Percentiles rank a stretch among this genome's conserved stretches.
phyloP scores from a whole-genome alignment of 768 basidiomycete genomes.

The Omphalotus guepiniiformis region DNA sequence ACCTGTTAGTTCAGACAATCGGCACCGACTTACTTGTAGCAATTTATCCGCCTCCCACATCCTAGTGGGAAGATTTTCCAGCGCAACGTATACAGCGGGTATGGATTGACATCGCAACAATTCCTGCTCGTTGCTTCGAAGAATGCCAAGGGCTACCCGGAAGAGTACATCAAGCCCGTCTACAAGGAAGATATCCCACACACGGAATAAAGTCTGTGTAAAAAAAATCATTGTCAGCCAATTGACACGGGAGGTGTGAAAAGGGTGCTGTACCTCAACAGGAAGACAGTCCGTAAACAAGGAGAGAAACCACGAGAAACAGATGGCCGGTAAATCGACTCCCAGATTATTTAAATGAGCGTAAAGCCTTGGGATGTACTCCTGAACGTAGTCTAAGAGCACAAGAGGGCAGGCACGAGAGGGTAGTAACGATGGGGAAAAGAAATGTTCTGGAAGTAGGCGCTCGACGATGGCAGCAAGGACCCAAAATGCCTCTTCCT shows the following conservation, averaged over 20 bases:
- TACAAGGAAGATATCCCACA: conserved; percentile 95
- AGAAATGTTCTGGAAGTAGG: conserved; percentile 89
- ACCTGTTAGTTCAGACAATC: no score
- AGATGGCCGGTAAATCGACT: conserved; percentile 89
- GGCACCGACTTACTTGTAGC: conserved; percentile 61
- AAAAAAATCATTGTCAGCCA: conserved; percentile 2
- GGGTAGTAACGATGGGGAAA: conserved; percentile 86
- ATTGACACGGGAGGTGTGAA: background rate
- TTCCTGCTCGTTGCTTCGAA: conserved; percentile 80
- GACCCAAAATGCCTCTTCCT: conserved; percentile 98
- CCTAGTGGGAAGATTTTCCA: conserved; percentile 86
- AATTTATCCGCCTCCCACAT: conserved; percentile 94
- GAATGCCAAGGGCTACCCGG: conserved; percentile 83
- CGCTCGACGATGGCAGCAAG: conserved; percentile 85
- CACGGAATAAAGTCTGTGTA: conserved; percentile 80
- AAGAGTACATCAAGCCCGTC: conserved; percentile 91
- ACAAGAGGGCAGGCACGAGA: conserved; percentile 94
- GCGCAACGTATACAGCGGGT: conserved; percentile 82
- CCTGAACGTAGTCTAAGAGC: conserved; percentile 81
- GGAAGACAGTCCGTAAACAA: conserved; percentile 95
- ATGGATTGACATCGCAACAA: conserved; percentile 81
- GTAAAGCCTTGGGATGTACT: conserved; percentile 69
- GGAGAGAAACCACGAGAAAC: conserved; percentile 98
- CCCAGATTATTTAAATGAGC: conserved; percentile 74
- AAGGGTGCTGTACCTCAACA: conserved; percentile 60